These are phyloP conservation scores for Stephania japonica DNA, from an alignment of 164 flowering plant species.

Conservation along the genomic window DNA sequence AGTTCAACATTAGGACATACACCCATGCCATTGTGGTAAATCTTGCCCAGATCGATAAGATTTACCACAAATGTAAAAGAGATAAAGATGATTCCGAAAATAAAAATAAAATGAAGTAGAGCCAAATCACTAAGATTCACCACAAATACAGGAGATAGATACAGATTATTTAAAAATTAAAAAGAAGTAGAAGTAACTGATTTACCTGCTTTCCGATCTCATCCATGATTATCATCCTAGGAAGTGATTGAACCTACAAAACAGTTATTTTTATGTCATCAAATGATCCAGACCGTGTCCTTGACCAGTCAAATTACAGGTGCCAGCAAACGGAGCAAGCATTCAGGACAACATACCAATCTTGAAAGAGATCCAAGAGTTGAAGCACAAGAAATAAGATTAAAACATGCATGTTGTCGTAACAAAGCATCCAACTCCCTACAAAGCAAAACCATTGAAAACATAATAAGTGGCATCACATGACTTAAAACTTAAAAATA, in stretches of 20 bases:
- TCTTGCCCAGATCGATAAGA: too few species aligned
- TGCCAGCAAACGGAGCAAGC: neutral
- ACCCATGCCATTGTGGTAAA: too few species aligned
- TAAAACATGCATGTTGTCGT: slow-evolving; percentile 76
- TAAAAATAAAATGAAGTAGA: too few species aligned
- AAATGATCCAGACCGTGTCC: neutral
- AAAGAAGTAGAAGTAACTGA: neutral
- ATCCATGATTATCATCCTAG: slow-evolving; percentile 95
- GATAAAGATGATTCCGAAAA: too few species aligned
- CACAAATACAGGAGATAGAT: too few species aligned
- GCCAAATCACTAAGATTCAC: too few species aligned
- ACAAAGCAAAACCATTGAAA: slow-evolving; percentile 13
- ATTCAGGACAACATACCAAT: slow-evolving; percentile 46
- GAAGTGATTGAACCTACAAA: slow-evolving; percentile 84
- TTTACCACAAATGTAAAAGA: too few species aligned
- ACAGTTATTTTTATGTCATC: slow-evolving; percentile 7
- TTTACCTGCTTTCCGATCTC: slow-evolving; percentile 94
- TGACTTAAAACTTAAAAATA: neutral
- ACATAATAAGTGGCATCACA: neutral
- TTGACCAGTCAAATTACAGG: neutral
- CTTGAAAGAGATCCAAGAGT: slow-evolving; percentile 93
- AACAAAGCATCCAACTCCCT: slow-evolving; percentile 93
- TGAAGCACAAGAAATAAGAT: slow-evolving; percentile 78
- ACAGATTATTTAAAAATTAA: neutral
- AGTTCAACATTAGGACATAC: too few species aligned